These are phyloP conservation scores for Arabidopsis arenosa DNA, from an alignment of 345 rosid genomes.

Conservation along the genomic window DNA sequence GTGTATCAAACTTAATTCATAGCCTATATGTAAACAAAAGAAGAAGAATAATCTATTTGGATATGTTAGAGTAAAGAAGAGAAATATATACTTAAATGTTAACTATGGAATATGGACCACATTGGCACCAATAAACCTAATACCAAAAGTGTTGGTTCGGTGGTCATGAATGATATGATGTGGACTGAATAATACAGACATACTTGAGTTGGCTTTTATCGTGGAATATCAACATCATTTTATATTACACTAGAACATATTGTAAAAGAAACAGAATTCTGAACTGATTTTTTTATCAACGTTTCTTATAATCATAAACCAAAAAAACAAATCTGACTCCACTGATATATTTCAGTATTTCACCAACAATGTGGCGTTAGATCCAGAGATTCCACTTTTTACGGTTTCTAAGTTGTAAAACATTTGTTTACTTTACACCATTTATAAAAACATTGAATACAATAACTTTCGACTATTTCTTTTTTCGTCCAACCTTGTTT, in stretches of 20 bases:
- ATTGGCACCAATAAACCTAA: conserved; percentile 35
- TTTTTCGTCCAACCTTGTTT: too few relatives aligned
- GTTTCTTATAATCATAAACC: not conserved
- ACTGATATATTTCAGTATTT: too few relatives aligned
- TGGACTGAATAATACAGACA: conserved; percentile 21
- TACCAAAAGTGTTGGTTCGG: conserved; percentile 9
- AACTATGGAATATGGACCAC: conserved; percentile 30
- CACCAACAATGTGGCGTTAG: not conserved
- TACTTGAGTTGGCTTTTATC: conserved; percentile 35
- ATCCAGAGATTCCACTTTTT: too few relatives aligned
- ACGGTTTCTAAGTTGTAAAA: too few relatives aligned
- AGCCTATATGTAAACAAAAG: not conserved
- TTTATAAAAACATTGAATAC: too few relatives aligned
- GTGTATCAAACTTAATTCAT: not conserved
- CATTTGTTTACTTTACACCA: not conserved
- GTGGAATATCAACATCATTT: not conserved
- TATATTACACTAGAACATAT: not conserved
- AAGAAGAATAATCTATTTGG: conserved; percentile 5
- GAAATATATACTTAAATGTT: conserved; percentile 9
- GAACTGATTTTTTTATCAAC: not conserved
- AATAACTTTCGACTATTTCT: too few relatives aligned
- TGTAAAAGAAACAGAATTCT: not conserved
- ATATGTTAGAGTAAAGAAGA: conserved; percentile 7
- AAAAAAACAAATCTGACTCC: not conserved
- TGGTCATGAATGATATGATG: conserved; percentile 22